These are phyloP conservation scores for Macadamia integrifolia DNA, from an alignment of 164 flowering plant genomes.

Conservation along the genomic window DNA sequence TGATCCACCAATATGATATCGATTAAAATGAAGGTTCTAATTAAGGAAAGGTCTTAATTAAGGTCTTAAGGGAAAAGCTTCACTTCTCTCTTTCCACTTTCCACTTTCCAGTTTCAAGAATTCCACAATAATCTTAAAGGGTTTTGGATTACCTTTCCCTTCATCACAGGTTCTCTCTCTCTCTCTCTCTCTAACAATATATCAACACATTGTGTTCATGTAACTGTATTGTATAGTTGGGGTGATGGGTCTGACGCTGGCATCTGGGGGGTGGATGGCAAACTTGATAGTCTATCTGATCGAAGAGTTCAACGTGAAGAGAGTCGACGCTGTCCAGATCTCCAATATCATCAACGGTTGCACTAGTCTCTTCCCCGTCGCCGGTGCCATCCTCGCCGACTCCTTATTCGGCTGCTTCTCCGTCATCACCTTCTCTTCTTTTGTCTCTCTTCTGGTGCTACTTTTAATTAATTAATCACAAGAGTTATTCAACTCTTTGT, in stretches of 20 bases:
- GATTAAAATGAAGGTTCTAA: too few relatives aligned
- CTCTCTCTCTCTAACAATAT: constrained; percentile 1
- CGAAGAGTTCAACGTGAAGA: constrained; percentile 26
- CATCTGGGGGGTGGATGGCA: constrained; percentile 21
- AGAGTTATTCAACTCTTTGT: too few relatives aligned
- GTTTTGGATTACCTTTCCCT: constrained; percentile 28
- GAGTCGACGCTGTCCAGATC: constrained; percentile 41
- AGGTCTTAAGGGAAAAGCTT: too few relatives aligned
- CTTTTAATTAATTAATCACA: too few relatives aligned
- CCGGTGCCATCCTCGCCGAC: constrained; percentile 40
- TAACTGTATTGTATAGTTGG: constrained; percentile 1
- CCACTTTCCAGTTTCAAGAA: too few relatives aligned
- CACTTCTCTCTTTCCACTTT: too few relatives aligned
- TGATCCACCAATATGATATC: too few relatives aligned
- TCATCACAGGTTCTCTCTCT: constrained; percentile 23
- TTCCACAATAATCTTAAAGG: too few relatives aligned
- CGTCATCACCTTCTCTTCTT: constrained; percentile 25
- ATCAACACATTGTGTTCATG: too few relatives aligned
- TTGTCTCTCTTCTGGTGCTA: constrained; percentile 32
- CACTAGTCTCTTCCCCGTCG: constrained; percentile 25
- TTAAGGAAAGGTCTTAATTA: too few relatives aligned
- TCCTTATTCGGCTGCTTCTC: constrained; percentile 38
- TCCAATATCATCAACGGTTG: constrained; percentile 29
- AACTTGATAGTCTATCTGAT: constrained; percentile 44
- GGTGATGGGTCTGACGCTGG: constrained; percentile 17